A percentile compares a stretch with the other conserved stretches of the same genome.
Conservation (phyloP, 2,329 filamentous ascomycete genomes). For the Penicillium sp. region DNA sequence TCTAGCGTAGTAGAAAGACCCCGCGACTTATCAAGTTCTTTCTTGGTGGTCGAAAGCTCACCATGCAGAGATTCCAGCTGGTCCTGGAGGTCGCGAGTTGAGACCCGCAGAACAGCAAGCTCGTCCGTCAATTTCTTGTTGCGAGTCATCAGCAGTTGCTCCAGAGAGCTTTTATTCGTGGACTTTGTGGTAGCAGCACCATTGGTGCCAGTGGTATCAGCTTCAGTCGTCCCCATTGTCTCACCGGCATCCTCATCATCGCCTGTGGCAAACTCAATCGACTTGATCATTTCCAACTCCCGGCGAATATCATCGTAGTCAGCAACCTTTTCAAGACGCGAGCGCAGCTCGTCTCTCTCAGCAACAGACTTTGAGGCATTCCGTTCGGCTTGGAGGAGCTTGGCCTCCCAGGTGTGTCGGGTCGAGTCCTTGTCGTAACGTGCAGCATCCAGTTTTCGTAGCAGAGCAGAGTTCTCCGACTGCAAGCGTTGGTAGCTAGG, state of each 20-base stretch:
- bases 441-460: conserved; percentile 84
- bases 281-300: conserved; percentile 94
- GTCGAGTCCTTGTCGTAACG: conserved; percentile 83
- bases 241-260: conserved; percentile 69
- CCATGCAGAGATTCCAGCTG: conserved; percentile 81
- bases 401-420: conserved; percentile 76
- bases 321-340: conserved; percentile 84
- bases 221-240: conserved; percentile 41
- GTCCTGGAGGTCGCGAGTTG: conserved; percentile 86
- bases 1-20: conserved; percentile 88
- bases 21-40: conserved; percentile 83
- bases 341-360: conserved; percentile 79
- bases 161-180: conserved; percentile 76
- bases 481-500: conserved; percentile 85
- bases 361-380: conserved; percentile 75
- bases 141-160: conserved; percentile 86
- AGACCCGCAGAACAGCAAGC: conserved; percentile 88
- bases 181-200: conserved; percentile 59
- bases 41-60: conserved; percentile 80
- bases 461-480: conserved; percentile 89
- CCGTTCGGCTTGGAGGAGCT: conserved; percentile 78
- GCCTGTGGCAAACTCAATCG: conserved; percentile 93
- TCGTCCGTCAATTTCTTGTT: conserved; percentile 98
- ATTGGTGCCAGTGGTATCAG: conserved; percentile 46
- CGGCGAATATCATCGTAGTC: conserved; percentile 98